Conservation (phyloP, 1,284 basidiomycete species). For the Cutaneotrichosporon sp. region DNA sequence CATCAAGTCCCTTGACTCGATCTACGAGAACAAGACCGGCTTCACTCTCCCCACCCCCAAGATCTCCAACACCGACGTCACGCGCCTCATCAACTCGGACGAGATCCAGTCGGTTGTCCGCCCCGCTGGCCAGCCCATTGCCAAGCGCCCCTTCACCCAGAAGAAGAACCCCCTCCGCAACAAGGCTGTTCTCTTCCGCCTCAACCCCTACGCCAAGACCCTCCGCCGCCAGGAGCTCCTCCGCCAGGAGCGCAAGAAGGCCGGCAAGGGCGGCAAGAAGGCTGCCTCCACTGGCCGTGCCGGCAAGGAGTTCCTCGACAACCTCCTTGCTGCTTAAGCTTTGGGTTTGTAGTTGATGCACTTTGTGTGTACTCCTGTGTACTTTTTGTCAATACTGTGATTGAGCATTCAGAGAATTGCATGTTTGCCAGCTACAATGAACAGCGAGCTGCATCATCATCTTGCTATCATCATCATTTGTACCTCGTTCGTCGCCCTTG, state of each 20-base stretch:
- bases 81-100: constrained; percentile 95
- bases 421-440: no score
- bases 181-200: constrained; percentile 93
- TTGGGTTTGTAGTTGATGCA: constrained; percentile 20
- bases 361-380: constrained; percentile 1
- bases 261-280: constrained; percentile 47
- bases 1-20: constrained; percentile 85
- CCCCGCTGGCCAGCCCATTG: constrained; percentile 57
- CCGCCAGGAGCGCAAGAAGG: constrained; percentile 46
- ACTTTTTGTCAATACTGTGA: background rate
- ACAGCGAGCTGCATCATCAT: no score
- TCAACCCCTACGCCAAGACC: constrained; percentile 99
- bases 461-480: no score
- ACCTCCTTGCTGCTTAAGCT: constrained; percentile 74
- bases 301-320: constrained; percentile 79
- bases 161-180: constrained; percentile 99
- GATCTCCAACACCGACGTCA: constrained; percentile 95
- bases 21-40: constrained; percentile 95
- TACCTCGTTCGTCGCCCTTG: background rate
- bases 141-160: constrained; percentile 81
- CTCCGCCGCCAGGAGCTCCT: constrained; percentile 76
- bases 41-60: constrained; percentile 89
- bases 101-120: constrained; percentile 95
- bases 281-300: constrained; percentile 53
- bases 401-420: background rate